Evolutionary conservation across 495 filamentous ascomycete species (phyloP).

Genomic region (Podospora sp.): DNA sequence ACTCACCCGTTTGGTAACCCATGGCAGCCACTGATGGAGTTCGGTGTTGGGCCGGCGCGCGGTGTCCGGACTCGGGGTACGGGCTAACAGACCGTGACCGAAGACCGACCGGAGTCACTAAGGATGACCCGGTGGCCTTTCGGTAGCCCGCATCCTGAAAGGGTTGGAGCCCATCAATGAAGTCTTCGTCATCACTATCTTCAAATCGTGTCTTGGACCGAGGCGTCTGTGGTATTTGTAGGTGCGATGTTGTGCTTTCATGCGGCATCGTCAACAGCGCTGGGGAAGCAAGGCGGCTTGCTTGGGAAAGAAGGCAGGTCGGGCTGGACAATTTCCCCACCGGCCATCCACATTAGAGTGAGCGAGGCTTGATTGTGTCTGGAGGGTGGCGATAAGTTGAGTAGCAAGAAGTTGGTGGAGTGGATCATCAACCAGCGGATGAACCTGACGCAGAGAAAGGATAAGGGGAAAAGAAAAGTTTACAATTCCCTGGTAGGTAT

Average conservation of each 20-base stretch:
- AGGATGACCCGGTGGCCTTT: constrained; percentile 22
- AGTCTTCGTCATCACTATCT: constrained; percentile 38
- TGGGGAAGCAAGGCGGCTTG: neutral
- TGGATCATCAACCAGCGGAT: neutral
- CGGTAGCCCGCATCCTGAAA: constrained; percentile 12
- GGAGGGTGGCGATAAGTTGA: neutral
- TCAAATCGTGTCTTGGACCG: constrained; percentile 21
- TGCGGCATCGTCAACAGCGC: constrained; percentile 6
- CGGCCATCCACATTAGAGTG: neutral
- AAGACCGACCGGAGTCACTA: constrained; percentile 33
- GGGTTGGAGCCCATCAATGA: constrained; percentile 21
- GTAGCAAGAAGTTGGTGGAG: neutral
- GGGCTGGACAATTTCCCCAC: neutral
- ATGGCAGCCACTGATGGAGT: constrained; percentile 20
- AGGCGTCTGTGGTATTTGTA: constrained; percentile 23
- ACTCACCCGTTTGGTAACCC: neutral
- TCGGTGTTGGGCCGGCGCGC: constrained; percentile 16
- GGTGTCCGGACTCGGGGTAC: constrained; percentile 25
- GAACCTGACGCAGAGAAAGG: neutral
- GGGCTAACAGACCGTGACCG: constrained; percentile 39
- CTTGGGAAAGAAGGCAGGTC: neutral
- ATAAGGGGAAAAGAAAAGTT: neutral
- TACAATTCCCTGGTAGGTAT: neutral
- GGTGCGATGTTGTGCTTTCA: constrained; percentile 16
- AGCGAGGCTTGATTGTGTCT: neutral